A percentile compares a stretch with the other conserved stretches of the same genome.
These are phyloP conservation scores for Pythium brassicae DNA, from an alignment of 352 stramenopile genomes.

Conservation along the genomic window DNA sequence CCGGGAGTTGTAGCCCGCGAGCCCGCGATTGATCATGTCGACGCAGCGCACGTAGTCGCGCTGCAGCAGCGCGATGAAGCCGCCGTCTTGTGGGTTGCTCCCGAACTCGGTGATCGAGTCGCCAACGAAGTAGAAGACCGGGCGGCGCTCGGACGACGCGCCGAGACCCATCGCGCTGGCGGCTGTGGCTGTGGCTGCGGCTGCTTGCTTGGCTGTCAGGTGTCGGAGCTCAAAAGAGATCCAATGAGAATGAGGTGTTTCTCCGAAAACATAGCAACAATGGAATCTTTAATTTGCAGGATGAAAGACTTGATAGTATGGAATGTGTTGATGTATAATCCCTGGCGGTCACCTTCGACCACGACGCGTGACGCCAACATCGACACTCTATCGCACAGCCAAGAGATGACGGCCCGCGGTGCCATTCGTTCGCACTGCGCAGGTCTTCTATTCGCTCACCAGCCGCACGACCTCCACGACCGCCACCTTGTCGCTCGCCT, in stretches of 20 bases:
- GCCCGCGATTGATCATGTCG: slow-evolving; percentile 55
- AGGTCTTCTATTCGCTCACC: slow-evolving; percentile 10
- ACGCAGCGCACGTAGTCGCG: slow-evolving; percentile 43
- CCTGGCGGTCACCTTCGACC: too few species aligned
- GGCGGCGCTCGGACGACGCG: slow-evolving; percentile 14
- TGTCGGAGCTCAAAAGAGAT: too few species aligned
- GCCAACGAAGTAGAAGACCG: slow-evolving; percentile 40
- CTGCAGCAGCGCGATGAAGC: slow-evolving; percentile 45
- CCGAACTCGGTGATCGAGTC: slow-evolving; percentile 70
- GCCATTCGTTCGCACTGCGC: too few species aligned
- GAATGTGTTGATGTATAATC: too few species aligned
- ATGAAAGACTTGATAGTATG: too few species aligned
- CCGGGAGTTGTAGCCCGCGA: slow-evolving; percentile 51
- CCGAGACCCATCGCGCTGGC: slow-evolving; percentile 4
- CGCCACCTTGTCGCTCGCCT: slow-evolving; percentile 30
- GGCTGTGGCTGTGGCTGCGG: too few species aligned
- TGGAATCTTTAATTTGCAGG: too few species aligned
- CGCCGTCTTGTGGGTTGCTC: slow-evolving; percentile 24
- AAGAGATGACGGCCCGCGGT: too few species aligned
- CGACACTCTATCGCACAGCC: neutral
- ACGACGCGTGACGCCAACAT: too few species aligned
- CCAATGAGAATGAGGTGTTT: too few species aligned
- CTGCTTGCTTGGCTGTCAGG: neutral
- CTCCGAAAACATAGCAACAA: too few species aligned
- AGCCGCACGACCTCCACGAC: slow-evolving; percentile 54